A percentile compares a stretch with the other conserved stretches of the same genome.
These are phyloP conservation scores for Backusella mclennaniae DNA, from an alignment of 192 early-diverging fungal species.

Conservation along the genomic window DNA sequence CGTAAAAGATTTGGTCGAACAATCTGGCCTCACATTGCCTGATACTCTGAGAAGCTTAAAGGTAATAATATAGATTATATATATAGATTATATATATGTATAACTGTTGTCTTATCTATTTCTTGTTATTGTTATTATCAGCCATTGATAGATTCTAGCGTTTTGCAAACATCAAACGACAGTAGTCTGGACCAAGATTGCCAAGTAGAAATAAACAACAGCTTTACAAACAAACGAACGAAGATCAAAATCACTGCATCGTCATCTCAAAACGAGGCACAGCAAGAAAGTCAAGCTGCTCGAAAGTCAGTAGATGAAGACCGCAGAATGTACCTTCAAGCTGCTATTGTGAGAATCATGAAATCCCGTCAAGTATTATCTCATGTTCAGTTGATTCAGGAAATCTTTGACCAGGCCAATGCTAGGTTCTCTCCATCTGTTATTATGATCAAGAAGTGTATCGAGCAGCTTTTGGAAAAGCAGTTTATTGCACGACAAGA, in stretches of 20 bases:
- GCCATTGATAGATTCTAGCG: slow-evolving; percentile 54
- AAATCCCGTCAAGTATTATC: slow-evolving; percentile 67
- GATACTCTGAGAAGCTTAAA: slow-evolving; percentile 65
- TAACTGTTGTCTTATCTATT: neutral
- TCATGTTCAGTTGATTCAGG: slow-evolving; percentile 70
- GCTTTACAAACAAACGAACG: slow-evolving; percentile 60
- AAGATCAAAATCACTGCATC: slow-evolving; percentile 74
- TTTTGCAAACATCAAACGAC: slow-evolving; percentile 30
- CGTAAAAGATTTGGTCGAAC: slow-evolving; percentile 53
- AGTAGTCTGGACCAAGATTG: slow-evolving; percentile 32
- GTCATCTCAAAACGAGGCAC: slow-evolving; percentile 53
- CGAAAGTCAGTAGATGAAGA: slow-evolving; percentile 75
- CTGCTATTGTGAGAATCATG: slow-evolving; percentile 88
- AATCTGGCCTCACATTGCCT: slow-evolving; percentile 48
- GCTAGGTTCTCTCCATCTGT: slow-evolving; percentile 69
- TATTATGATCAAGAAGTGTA: slow-evolving; percentile 78
- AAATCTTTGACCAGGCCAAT: slow-evolving; percentile 72
- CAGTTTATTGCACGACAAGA: slow-evolving; percentile 72
- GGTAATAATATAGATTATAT: slow-evolving; percentile 33
- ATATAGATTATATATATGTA: neutral
- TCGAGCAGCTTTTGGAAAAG: slow-evolving; percentile 84
- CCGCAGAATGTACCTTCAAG: slow-evolving; percentile 73
- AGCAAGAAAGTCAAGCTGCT: slow-evolving; percentile 58
- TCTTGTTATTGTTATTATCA: slow-evolving; percentile 17
- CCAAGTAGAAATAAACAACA: slow-evolving; percentile 27